These are phyloP conservation scores for Ceratobasidium sp. DNA, from an alignment of 1,284 basidiomycete species.

Conservation along the genomic window DNA sequence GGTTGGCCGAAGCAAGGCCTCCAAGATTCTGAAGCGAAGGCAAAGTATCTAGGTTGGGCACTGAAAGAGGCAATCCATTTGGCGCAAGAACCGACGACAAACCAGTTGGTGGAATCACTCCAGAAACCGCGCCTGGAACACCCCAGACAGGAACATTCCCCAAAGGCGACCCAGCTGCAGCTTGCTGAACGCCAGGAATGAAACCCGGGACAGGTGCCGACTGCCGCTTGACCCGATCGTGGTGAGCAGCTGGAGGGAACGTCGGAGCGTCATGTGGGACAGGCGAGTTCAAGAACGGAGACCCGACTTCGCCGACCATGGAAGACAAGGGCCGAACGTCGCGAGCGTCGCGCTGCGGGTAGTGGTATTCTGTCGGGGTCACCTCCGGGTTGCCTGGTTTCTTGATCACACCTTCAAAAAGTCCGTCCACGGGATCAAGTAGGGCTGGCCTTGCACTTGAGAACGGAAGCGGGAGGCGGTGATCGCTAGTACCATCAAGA, in stretches of 20 bases:
- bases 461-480: no score
- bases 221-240: not conserved
- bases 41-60: not conserved
- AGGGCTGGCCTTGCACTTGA: no score
- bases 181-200: not conserved
- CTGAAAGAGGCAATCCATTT: not conserved
- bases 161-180: not conserved
- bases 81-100: not conserved
- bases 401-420: not conserved
- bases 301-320: not conserved
- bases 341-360: not conserved
- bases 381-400: not conserved
- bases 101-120: not conserved
- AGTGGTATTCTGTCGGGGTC: not conserved
- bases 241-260: constrained; percentile 2
- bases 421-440: not conserved
- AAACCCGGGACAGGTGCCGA: not conserved
- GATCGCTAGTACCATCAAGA: no score
- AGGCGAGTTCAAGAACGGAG: constrained; percentile 10
- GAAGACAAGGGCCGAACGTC: not conserved
- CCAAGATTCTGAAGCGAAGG: not conserved
- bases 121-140: not conserved
- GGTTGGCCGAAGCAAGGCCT: not conserved
- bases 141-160: not conserved
- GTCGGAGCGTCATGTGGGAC: constrained; percentile 1